Base-by-base conservation (phyloP, 2,329 filamentous ascomycete genomes). In the Phoma sp. region DNA sequence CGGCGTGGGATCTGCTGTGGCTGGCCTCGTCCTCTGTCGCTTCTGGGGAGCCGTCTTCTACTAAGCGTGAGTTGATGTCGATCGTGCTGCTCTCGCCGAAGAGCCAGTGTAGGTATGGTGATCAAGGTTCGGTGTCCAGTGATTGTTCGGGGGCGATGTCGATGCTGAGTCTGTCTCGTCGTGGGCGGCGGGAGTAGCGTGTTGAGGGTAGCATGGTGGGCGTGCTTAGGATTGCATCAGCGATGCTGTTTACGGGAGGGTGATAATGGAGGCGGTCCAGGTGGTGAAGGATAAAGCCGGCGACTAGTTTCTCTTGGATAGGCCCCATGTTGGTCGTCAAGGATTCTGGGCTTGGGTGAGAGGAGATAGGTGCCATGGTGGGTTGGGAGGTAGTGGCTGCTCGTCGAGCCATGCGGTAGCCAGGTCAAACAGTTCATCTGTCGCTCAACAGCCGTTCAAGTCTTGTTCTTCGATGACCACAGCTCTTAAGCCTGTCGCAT, bases 101-200 rank as follows among this genome's bases (percentile, higher is more conserved):
- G 9, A 60, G 49, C 31, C 47, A 49, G 21, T 58, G 43, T 4
- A 57, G 43, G 39, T 48, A 54, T 4, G 48, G 48, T 4, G 54
- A 41, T 19, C 43, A 48, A 31, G 47, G 41, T 21, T 33, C 41
- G 5, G 32, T 40, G 7, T 61, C 50, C 22, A 58, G 10, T 0
- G 49, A 40, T 17, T 55, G 55, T 17, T 53, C 38, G 2, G 58
- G 56, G 7, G 61, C 38, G 19, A 61, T 52, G 25, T 39, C 45
- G 21, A 62, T 33, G 39, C 56, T 64, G 10, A 57, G 53, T 24
- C 47, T 49, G 15, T 59, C 44, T 39, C 35, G 51, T 31, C 39
- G 43, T 4, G n/a, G 33, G 13, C 22, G 49, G 15, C 49, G 44
- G 29, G 32, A 40, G 15, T 39, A 24, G 35, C 40, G 36, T 12